Evolutionary conservation across 257 asterid genomes (phyloP).

Genomic region (Paulownia fortunei): DNA sequence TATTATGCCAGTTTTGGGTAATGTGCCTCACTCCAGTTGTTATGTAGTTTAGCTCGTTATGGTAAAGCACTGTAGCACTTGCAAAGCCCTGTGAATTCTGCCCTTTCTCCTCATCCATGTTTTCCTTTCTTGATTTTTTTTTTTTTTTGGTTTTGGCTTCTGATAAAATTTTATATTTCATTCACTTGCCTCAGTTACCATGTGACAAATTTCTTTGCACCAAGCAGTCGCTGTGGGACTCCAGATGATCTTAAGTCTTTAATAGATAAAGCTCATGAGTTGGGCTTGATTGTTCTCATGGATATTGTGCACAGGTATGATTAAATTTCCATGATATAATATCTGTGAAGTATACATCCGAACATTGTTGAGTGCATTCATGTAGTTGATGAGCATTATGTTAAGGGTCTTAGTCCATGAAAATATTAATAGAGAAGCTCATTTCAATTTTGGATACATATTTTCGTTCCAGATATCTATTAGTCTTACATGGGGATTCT

Average conservation of each 20-base stretch:
- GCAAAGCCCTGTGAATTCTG: constrained; percentile 16
- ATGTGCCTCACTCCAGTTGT: constrained; percentile 14
- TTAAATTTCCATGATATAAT: constrained; percentile 17
- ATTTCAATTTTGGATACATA: constrained; percentile 3
- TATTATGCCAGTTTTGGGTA: constrained; percentile 99
- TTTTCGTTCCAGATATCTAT: not conserved
- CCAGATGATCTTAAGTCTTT: constrained; percentile 97
- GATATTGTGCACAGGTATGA: constrained; percentile 98
- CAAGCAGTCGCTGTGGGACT: constrained; percentile 98
- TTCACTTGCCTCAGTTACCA: constrained; percentile 73
- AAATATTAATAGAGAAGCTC: not conserved
- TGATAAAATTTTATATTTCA: constrained; percentile 34
- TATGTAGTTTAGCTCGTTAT: constrained; percentile 21
- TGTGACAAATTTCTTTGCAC: constrained; percentile 98
- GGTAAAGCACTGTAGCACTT: not conserved
- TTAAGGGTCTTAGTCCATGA: constrained; percentile 10
- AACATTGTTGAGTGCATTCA: constrained; percentile 9
- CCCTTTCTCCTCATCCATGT: constrained; percentile 14
- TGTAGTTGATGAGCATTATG: constrained; percentile 18
- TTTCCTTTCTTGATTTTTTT: not conserved
- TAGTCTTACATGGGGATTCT: constrained; percentile 6
- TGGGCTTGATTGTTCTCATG: constrained; percentile 96
- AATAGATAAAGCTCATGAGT: constrained; percentile 96
- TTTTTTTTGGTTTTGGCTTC: not conserved
- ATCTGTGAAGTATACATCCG: constrained; percentile 25